Conservation (phyloP, 129 eudicot species). For the Artemisia argyi region DNA sequence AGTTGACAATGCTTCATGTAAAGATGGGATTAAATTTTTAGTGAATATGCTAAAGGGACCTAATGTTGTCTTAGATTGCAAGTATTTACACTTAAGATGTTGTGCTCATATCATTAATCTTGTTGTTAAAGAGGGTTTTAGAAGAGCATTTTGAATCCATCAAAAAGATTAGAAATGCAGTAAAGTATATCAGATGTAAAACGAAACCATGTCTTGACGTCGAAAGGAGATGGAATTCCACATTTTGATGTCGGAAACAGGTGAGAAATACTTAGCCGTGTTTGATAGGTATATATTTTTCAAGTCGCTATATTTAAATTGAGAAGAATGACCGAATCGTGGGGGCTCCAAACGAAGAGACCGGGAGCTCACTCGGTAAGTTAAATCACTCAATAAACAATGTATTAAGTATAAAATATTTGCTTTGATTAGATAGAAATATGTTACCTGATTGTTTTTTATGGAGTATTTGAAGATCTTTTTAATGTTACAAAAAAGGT, state of each 20-base stretch:
- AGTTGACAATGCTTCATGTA: no score
- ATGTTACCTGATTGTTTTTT: no score
- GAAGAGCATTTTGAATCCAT: neutral
- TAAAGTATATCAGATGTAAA: neutral
- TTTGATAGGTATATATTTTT: constrained; percentile 5
- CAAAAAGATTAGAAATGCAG: neutral
- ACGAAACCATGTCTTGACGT: constrained; percentile 9
- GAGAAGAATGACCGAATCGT: neutral
- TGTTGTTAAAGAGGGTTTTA: neutral
- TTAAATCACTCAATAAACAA: no score
- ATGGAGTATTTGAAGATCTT: no score
- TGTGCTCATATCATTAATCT: constrained; percentile 5
- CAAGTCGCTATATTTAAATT: neutral
- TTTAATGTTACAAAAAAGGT: no score
- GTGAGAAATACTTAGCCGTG: neutral
- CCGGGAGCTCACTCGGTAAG: no score
- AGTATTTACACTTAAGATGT: constrained; percentile 12
- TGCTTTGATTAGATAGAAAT: no score
- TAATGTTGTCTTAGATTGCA: neutral
- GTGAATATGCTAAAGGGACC: no score
- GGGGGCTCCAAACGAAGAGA: neutral
- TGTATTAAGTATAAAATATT: no score
- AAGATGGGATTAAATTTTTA: neutral
- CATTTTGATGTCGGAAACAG: constrained; percentile 1
- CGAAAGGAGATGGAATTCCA: constrained; percentile 5